A percentile compares a stretch with the other conserved stretches of the same genome.
phyloP scores from a whole-genome alignment of 2,329 filamentous ascomycete genomes.

The Colletotrichum navitas region DNA sequence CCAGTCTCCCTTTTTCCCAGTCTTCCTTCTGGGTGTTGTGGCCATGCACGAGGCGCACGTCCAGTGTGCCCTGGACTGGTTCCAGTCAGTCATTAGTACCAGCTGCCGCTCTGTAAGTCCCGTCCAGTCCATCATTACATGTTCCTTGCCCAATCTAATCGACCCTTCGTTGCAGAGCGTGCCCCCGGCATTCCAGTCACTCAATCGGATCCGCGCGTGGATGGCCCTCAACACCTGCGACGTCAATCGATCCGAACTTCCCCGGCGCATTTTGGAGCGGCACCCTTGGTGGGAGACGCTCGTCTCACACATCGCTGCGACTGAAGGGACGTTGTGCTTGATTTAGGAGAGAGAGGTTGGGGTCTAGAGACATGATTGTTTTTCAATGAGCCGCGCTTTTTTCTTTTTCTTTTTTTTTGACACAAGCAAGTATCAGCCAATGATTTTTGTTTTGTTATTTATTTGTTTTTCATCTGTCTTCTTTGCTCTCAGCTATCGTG shows the following conservation, averaged over 20 bases:
- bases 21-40: conserved; percentile 56
- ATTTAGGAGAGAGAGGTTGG: conserved; percentile 47
- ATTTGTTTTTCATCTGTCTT: neutral
- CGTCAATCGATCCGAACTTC: conserved; percentile 36
- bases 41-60: conserved; percentile 49
- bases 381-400: neutral
- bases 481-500: neutral
- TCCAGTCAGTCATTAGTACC: conserved; percentile 52
- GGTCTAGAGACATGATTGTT: neutral
- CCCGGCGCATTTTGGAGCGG: conserved; percentile 48
- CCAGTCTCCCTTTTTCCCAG: conserved; percentile 57
- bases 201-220: conserved; percentile 53
- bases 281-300: conserved; percentile 57
- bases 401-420: too few relatives aligned
- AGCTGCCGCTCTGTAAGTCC: conserved; percentile 56
- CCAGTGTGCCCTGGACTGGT: conserved; percentile 51
- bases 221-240: conserved; percentile 47
- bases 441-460: neutral
- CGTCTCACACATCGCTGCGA: conserved; percentile 50
- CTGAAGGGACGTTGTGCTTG: conserved; percentile 54
- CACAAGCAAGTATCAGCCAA: neutral
- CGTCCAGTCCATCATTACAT: conserved; percentile 13
- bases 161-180: conserved; percentile 51
- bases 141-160: neutral
- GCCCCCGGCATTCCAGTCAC: conserved; percentile 52